Conservation (phyloP, 2,329 filamentous ascomycete species). For the Albophoma yamanashiensis region DNA sequence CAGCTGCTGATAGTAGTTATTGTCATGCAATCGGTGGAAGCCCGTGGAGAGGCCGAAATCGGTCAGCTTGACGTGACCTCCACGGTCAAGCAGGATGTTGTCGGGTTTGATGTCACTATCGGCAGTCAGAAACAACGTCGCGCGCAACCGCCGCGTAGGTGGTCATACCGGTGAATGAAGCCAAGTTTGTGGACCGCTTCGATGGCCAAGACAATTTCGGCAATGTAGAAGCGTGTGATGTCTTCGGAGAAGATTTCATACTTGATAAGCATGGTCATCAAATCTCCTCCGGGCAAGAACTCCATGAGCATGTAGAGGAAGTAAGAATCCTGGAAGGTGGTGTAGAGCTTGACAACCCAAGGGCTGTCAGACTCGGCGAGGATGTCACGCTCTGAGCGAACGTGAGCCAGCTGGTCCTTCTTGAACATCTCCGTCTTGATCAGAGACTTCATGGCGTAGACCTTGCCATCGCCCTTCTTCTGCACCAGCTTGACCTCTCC, state of each 20-base stretch:
- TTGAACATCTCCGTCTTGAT: slow-evolving; percentile 99
- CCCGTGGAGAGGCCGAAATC: slow-evolving; percentile 97
- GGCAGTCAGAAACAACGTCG: background rate
- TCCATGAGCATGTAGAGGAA: slow-evolving; percentile 99
- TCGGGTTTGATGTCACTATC: slow-evolving; percentile 95
- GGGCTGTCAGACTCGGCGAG: slow-evolving; percentile 98
- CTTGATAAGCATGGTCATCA: slow-evolving; percentile 99
- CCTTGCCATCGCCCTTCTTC: slow-evolving; percentile 90
- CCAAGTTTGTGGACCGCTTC: slow-evolving; percentile 96
- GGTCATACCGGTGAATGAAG: slow-evolving; percentile 82
- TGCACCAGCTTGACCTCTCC: slow-evolving; percentile 97
- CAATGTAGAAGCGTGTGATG: slow-evolving; percentile 98
- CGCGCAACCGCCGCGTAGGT: background rate
- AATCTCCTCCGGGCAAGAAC: slow-evolving; percentile 91
- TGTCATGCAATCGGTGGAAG: slow-evolving; percentile 96
- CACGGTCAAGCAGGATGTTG: slow-evolving; percentile 91
- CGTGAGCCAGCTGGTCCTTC: slow-evolving; percentile 95
- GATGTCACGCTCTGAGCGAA: slow-evolving; percentile 95
- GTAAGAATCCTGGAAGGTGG: slow-evolving; percentile 91
- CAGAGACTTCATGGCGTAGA: slow-evolving; percentile 96
- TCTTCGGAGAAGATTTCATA: slow-evolving; percentile 99
- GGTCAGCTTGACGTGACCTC: slow-evolving; percentile 94
- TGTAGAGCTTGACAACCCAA: slow-evolving; percentile 97
- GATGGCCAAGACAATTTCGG: slow-evolving; percentile 94
- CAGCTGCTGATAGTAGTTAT: slow-evolving; percentile 95